phyloP scores from a whole-genome alignment of 2,329 filamentous ascomycete genomes.

The Penicillium hordei region DNA sequence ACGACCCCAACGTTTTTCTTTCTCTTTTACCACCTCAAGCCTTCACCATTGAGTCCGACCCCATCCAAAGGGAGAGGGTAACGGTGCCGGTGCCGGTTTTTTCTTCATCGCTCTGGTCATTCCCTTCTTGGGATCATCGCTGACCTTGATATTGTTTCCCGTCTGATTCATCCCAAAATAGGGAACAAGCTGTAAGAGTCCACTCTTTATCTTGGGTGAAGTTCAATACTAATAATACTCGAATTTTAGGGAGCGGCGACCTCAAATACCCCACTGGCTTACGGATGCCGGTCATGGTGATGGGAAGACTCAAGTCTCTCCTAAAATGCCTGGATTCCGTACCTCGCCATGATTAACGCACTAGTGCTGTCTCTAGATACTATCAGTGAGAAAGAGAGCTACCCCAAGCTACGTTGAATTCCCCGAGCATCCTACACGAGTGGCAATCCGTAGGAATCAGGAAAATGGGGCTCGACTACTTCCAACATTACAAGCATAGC shows the following conservation, averaged over 20 bases:
- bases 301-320: neutral
- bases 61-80: neutral
- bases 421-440: neutral
- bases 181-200: neutral
- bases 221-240: neutral
- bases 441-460: no score
- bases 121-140: no score
- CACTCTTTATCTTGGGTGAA: neutral
- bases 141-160: neutral
- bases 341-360: neutral
- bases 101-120: neutral
- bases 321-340: neutral
- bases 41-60: neutral
- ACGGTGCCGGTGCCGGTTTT: no score
- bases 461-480: neutral
- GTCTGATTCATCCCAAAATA: no score
- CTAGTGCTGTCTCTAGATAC: neutral
- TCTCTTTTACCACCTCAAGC: neutral
- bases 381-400: no score
- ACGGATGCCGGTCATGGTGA: neutral
- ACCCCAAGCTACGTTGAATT: fast-evolving
- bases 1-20: neutral
- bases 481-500: no score
- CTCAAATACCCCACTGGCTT: no score
- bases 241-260: neutral